Conservation (phyloP, 192 early-diverging fungal genomes). For the Spinellus fusiger region DNA sequence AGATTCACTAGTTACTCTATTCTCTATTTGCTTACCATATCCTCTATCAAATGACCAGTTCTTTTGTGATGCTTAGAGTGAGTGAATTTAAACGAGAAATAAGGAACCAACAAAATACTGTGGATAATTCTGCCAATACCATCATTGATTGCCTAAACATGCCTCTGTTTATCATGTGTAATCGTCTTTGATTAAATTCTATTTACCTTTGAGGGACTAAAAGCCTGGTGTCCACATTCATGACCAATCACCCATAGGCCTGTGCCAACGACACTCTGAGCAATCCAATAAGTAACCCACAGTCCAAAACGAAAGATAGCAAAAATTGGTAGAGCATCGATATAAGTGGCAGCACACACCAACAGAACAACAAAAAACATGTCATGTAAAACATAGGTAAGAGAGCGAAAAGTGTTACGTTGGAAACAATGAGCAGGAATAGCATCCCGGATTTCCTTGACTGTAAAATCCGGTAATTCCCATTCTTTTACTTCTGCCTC, state of each 20-base stretch:
- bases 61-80: slow-evolving; percentile 91
- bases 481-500: slow-evolving; percentile 39
- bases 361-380: slow-evolving; percentile 58
- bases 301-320: slow-evolving; percentile 50
- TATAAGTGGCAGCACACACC: slow-evolving; percentile 60
- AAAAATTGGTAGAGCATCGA: too few species aligned
- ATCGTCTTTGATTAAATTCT: background rate
- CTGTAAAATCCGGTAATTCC: slow-evolving; percentile 63
- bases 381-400: slow-evolving; percentile 75
- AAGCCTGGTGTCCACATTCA: slow-evolving; percentile 90
- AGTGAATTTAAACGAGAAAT: slow-evolving; percentile 84
- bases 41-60: slow-evolving; percentile 81
- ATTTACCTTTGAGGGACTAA: slow-evolving; percentile 64
- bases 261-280: slow-evolving; percentile 75
- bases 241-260: slow-evolving; percentile 88
- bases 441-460: slow-evolving; percentile 85
- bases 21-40: slow-evolving; percentile 47
- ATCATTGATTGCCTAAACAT: slow-evolving; percentile 62
- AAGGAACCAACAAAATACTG: slow-evolving; percentile 82
- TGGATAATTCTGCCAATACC: slow-evolving; percentile 83
- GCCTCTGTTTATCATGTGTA: too few species aligned
- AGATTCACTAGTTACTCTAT: slow-evolving; percentile 57
- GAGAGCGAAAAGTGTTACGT: slow-evolving; percentile 69
- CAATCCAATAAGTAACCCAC: slow-evolving; percentile 79
- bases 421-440: slow-evolving; percentile 92